Evolutionary conservation across 1,284 basidiomycete species (phyloP).

Genomic region (Golubevia pallescens): DNA sequence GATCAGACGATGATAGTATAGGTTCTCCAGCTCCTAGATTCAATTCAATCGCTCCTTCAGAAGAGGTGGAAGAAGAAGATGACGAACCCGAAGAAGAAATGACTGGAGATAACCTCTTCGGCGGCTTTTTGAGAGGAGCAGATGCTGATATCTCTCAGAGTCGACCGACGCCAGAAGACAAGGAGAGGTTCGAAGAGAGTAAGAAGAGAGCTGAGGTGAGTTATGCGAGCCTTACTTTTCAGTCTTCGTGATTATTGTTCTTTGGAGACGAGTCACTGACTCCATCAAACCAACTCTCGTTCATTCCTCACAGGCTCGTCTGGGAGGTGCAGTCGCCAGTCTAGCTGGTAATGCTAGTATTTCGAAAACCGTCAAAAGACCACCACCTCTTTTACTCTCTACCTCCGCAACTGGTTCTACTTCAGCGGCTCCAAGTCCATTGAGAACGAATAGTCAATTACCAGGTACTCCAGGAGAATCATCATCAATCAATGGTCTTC

Average conservation of each 20-base stretch:
- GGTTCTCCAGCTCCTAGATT: background rate
- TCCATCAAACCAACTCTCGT: too few relatives aligned
- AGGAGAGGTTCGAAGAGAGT: slow-evolving; percentile 77
- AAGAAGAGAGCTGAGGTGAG: slow-evolving; percentile 75
- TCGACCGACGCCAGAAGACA: slow-evolving; percentile 73
- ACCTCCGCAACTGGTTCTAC: slow-evolving; percentile 2
- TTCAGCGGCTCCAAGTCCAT: background rate
- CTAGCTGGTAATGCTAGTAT: slow-evolving; percentile 17
- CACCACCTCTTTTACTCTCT: background rate
- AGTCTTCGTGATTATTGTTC: too few relatives aligned
- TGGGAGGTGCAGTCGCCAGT: slow-evolving; percentile 39
- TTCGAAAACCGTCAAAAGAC: slow-evolving; percentile 10
- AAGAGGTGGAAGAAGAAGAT: background rate
- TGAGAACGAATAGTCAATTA: slow-evolving; percentile 11
- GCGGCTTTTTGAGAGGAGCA: slow-evolving; percentile 73
- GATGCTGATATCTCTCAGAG: slow-evolving; percentile 82
- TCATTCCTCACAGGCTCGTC: slow-evolving; percentile 7
- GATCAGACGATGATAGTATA: background rate
- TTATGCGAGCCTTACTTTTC: slow-evolving; percentile 1
- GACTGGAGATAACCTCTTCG: slow-evolving; percentile 72
- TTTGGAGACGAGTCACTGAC: too few relatives aligned
- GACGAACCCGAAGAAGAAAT: slow-evolving; percentile 67
- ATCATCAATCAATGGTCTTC: slow-evolving; percentile 2
- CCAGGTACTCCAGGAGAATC: slow-evolving; percentile 15
- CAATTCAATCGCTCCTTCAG: background rate